Conservation (phyloP, 805 yeast species). For the Yarrowia sp. region DNA sequence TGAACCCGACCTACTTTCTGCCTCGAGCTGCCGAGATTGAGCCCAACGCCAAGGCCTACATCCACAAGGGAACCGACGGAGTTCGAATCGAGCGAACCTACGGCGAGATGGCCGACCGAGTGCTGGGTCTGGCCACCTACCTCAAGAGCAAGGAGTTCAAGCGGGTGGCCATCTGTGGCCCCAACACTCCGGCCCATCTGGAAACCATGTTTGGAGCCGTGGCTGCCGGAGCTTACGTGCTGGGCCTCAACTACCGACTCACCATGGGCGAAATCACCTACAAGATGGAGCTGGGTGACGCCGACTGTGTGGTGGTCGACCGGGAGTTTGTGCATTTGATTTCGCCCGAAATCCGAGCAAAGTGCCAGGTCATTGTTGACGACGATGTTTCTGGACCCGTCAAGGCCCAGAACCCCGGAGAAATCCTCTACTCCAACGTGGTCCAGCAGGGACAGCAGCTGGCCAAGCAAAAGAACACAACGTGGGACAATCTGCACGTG, state of each 20-base stretch:
- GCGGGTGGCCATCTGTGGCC: conserved; percentile 36
- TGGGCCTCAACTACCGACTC: conserved; percentile 39
- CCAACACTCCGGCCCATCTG: conserved; percentile 40
- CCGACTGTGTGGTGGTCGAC: conserved; percentile 35
- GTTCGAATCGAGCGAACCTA: conserved; percentile 31
- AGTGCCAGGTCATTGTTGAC: conserved; percentile 29
- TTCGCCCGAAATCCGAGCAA: conserved; percentile 14
- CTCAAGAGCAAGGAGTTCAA: conserved; percentile 31
- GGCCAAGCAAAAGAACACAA: conserved; percentile 5
- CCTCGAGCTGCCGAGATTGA: conserved; percentile 39
- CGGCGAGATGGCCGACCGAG: conserved; percentile 34
- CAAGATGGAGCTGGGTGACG: conserved; percentile 35
- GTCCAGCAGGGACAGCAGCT: conserved; percentile 28
- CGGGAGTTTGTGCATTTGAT: conserved; percentile 33
- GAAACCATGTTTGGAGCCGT: conserved; percentile 38
- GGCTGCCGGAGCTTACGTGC: conserved; percentile 37
- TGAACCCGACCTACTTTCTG: conserved; percentile 39
- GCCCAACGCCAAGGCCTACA: conserved; percentile 38
- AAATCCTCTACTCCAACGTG: conserved; percentile 28
- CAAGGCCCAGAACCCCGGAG: not conserved
- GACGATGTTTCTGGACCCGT: conserved; percentile 22
- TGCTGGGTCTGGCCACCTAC: conserved; percentile 35
- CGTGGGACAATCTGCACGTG: conserved; percentile 31
- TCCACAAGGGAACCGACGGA: conserved; percentile 31
- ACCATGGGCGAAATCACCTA: conserved; percentile 35